phyloP scores from a whole-genome alignment of 129 eudicot species.

The Arctium lappa region DNA sequence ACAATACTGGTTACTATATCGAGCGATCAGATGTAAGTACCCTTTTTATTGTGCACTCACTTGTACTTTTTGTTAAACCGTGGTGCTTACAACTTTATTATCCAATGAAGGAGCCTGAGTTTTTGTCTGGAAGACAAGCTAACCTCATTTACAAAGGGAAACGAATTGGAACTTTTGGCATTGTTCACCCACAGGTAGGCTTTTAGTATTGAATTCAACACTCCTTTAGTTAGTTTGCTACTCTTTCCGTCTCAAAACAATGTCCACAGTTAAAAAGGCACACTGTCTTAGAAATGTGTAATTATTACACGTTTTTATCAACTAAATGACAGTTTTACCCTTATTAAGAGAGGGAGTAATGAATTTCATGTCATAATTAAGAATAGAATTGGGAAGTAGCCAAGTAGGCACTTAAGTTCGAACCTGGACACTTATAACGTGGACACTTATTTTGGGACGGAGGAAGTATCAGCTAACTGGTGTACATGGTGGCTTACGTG shows the following conservation, averaged over 20 bases:
- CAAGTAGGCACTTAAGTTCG: no score
- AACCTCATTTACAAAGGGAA: conserved; percentile 78
- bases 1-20: conserved; percentile 74
- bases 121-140: conserved; percentile 91
- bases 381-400: no score
- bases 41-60: background rate
- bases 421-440: no score
- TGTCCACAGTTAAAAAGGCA: background rate
- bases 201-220: background rate
- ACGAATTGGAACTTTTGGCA: conserved; percentile 79
- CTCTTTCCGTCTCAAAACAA: background rate
- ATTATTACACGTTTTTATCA: background rate
- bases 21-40: conserved; percentile 60
- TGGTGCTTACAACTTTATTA: conserved; percentile 1
- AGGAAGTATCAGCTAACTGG: no score
- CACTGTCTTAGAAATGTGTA: background rate
- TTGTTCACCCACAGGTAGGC: conserved; percentile 91
- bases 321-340: background rate
- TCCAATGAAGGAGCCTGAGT: conserved; percentile 72
- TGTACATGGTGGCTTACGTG: no score
- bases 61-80: background rate
- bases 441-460: no score
- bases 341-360: no score
- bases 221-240: background rate
- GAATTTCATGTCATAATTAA: no score